phyloP scores from a whole-genome alignment of 371 early-diverging fungal genomes.

The Thermomucor indicae-seudaticae region DNA sequence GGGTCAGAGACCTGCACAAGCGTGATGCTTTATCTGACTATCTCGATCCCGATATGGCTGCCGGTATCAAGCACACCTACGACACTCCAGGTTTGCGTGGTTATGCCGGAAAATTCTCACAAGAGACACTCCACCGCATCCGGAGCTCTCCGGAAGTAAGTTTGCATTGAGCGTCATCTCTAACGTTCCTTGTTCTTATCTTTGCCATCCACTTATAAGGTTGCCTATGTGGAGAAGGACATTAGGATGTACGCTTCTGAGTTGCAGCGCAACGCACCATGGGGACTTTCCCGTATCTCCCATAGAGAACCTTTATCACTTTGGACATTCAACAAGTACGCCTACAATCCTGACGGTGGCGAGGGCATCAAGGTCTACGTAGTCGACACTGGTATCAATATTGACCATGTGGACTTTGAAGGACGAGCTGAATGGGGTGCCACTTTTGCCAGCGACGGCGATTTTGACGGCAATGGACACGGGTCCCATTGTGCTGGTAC shows the following conservation, averaged over 20 bases:
- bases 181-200: not conserved
- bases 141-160: slow-evolving; percentile 50
- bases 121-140: slow-evolving; percentile 63
- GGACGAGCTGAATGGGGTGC: slow-evolving; percentile 82
- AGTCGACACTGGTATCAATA: slow-evolving; percentile 85
- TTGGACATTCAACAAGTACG: slow-evolving; percentile 71
- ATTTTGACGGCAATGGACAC: slow-evolving; percentile 77
- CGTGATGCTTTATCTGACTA: slow-evolving; percentile 6
- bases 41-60: slow-evolving; percentile 20
- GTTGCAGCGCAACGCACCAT: slow-evolving; percentile 75
- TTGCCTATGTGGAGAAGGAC: slow-evolving; percentile 88
- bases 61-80: slow-evolving; percentile 73
- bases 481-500: slow-evolving; percentile 96
- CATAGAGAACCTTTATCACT: slow-evolving; percentile 65
- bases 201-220: slow-evolving; percentile 28
- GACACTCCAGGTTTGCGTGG: slow-evolving; percentile 70
- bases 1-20: slow-evolving; percentile 21
- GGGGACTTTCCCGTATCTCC: slow-evolving; percentile 90
- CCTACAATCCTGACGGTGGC: slow-evolving; percentile 73
- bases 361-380: slow-evolving; percentile 79
- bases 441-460: slow-evolving; percentile 63
- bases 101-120: slow-evolving; percentile 76
- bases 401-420: slow-evolving; percentile 76
- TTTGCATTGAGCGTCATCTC: not conserved
- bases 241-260: slow-evolving; percentile 74